Conservation (phyloP, 2,329 filamentous ascomycete species). For the Scedosporium aurantiacum region DNA sequence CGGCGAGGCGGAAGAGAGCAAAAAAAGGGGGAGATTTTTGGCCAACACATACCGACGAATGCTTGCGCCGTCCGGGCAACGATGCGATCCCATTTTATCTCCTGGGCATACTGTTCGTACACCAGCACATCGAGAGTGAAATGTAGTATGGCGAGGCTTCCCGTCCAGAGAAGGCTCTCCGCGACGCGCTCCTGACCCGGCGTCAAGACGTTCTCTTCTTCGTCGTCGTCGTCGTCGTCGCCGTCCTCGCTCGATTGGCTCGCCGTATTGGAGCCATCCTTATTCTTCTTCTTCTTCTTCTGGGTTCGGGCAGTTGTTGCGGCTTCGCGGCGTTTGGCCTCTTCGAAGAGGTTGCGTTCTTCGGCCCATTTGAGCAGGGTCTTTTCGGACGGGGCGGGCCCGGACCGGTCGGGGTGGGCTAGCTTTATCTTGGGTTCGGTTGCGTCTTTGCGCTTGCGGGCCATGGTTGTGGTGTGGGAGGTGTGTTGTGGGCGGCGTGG, state of each 20-base stretch:
- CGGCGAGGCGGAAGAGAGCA: conserved; percentile 1
- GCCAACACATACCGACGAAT: conserved; percentile 34
- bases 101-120: conserved; percentile 64
- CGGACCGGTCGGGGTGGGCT: conserved; percentile 57
- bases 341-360: conserved; percentile 46
- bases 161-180: conserved; percentile 46
- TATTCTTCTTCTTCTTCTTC: conserved; percentile 16
- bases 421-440: conserved; percentile 46
- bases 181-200: conserved; percentile 39
- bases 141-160: conserved; percentile 59
- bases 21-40: neutral
- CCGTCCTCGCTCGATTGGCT: neutral
- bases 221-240: conserved; percentile 17
- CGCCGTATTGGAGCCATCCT: conserved; percentile 6
- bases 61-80: conserved; percentile 39
- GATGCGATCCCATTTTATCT: conserved; percentile 49
- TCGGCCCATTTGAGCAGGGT: conserved; percentile 66
- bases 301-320: conserved; percentile 17
- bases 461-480: conserved; percentile 23
- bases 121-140: conserved; percentile 71
- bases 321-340: conserved; percentile 28
- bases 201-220: conserved; percentile 23
- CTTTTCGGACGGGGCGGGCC: conserved; percentile 38
- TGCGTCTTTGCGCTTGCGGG: conserved; percentile 34
- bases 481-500: neutral